Evolutionary conservation across 2,329 filamentous ascomycete species (phyloP), one percentile per base, ranked within the genome.

Genomic region (Ilyonectria robusta): DNA sequence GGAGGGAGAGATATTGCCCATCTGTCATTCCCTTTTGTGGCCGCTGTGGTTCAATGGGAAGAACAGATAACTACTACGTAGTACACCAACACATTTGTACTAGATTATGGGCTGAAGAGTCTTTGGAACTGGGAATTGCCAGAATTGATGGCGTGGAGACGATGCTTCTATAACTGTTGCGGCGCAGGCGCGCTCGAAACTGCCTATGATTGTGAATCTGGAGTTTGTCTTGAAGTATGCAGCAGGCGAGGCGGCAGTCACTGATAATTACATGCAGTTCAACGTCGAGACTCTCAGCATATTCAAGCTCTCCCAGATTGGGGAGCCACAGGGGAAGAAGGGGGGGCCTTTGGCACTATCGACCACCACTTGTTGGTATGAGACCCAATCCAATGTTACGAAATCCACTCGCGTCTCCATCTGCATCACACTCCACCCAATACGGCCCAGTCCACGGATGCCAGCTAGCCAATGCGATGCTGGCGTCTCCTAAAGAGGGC

Each of bases 311-410:
- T 19, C 8, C 47, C 17, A 23, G 21, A n/a, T 37, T n/a, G 26
- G 19, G 44, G 56, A 17, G 42, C 19, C 13, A 21, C 17, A 33
- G 46, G 57, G 57, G 46, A n/a, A n/a, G 29, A 26, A 33, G 37
- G 37, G 57, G 37, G 37, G 57, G 46, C 33, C 47, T 59, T 59
- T 51, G 59, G 35, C 61, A 26, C 54, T 56, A 63, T 58, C 54
- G 46, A 35, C 44, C 57, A 40, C 29, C 59, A 62, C 59, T 19
- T 29, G 47, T 26, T 55, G 51, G 40, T 21, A 56, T 51, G 51
- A 56, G 29, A 51, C 59, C 37, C 61, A 63, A 58, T 63, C 61
- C 40, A 53, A 58, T 58, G 46, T 63, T 50, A 42, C 61, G 31
- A 35, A 53, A 47, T 46, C 53, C 60, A 21, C 23, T 21, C 6